Conservation (phyloP, 805 yeast species). For the Wickerhamomyces chaumierensis region DNA sequence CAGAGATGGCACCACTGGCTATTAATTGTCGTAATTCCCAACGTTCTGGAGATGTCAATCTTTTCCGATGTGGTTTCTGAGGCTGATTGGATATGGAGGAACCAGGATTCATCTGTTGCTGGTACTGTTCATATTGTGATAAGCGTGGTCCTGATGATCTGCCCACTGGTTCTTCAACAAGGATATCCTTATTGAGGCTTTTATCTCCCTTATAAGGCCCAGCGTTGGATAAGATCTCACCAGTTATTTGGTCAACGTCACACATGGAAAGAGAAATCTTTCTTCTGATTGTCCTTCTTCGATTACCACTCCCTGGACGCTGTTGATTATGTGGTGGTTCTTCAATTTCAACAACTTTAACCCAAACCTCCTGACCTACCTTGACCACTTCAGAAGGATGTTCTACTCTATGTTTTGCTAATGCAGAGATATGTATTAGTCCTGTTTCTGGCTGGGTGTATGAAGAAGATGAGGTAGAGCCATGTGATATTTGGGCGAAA, state of each 20-base stretch:
- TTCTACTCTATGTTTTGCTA: constrained; percentile 38
- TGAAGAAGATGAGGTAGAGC: too few species aligned
- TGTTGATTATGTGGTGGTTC: too few species aligned
- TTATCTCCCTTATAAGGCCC: not conserved
- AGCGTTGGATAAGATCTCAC: constrained; percentile 23
- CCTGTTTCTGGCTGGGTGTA: constrained; percentile 35
- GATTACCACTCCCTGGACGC: too few species aligned
- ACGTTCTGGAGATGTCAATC: constrained; percentile 74
- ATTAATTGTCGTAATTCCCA: constrained; percentile 85
- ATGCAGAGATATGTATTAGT: constrained; percentile 67
- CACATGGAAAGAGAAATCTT: constrained; percentile 56
- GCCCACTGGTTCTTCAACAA: constrained; percentile 11
- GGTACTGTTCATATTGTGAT: too few species aligned
- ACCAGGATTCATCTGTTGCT: too few species aligned
- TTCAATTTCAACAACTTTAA: constrained; percentile 35
- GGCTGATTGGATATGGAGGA: constrained; percentile 5
- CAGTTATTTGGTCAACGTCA: constrained; percentile 61
- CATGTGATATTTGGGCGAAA: constrained; percentile 59
- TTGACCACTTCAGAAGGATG: constrained; percentile 50
- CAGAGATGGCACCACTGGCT: constrained; percentile 62
- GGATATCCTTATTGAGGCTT: too few species aligned
- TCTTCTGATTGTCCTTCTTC: too few species aligned
- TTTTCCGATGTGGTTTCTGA: constrained; percentile 19
- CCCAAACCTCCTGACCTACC: constrained; percentile 52
- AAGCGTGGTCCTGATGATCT: too few species aligned